Conservation (phyloP, 2,329 filamentous ascomycete species). For the Sporothrix brasiliensis region DNA sequence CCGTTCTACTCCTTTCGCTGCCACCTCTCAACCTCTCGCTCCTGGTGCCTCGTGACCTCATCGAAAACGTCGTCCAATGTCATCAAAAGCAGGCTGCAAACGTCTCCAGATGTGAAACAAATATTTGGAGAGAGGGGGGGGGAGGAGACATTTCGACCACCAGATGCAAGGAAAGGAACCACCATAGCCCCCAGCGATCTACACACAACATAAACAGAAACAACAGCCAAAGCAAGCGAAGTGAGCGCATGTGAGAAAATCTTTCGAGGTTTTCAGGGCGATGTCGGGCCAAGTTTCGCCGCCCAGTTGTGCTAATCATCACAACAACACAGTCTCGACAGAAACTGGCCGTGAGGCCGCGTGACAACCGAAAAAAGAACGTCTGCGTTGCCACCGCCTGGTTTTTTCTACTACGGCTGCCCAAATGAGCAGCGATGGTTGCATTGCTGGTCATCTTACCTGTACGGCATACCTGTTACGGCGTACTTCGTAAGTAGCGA, state of each 20-base stretch:
- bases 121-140: too few relatives aligned
- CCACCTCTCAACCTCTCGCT: neutral
- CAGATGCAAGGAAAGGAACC: neutral
- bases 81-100: neutral
- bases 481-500: neutral
- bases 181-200: neutral
- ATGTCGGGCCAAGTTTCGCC: constrained; percentile 8
- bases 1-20: neutral
- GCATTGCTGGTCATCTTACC: neutral
- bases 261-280: neutral
- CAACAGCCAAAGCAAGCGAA: neutral
- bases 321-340: neutral
- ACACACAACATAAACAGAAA: neutral
- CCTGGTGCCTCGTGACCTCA: constrained; percentile 2
- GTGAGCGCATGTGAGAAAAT: neutral
- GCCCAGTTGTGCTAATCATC: constrained; percentile 4
- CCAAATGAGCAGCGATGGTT: neutral
- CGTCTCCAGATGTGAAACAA: constrained; percentile 18
- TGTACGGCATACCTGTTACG: neutral
- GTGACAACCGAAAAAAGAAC: neutral
- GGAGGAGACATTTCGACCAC: neutral
- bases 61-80: constrained; percentile 1
- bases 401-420: constrained; percentile 19
- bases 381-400: constrained; percentile 19
- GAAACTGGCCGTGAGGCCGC: neutral